Conservation (phyloP, 169 alveolate species). For the Cryptosporidium tyzzeri region DNA sequence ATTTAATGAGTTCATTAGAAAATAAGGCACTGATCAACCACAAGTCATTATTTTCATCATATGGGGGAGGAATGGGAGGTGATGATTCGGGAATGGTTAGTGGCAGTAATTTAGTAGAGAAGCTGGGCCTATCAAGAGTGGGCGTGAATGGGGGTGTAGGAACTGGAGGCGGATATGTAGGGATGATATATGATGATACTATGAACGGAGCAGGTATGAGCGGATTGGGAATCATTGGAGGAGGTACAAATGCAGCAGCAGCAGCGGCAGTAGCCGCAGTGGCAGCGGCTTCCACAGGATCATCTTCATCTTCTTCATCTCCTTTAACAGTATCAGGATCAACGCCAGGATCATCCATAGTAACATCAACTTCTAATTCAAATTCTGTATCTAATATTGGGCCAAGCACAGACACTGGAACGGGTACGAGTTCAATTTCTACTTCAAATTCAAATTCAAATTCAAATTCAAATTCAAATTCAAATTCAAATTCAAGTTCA, state of each 20-base stretch:
- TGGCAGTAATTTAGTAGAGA: slow-evolving; percentile 17
- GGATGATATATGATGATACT: neutral
- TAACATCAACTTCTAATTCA: neutral
- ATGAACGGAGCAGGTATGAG: neutral
- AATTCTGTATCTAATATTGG: neutral
- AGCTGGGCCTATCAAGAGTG: slow-evolving; percentile 29
- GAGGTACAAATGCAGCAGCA: neutral
- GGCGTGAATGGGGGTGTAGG: neutral
- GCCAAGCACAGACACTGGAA: neutral
- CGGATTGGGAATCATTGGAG: neutral
- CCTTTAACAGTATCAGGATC: too few relatives aligned
- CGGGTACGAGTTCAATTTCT: neutral
- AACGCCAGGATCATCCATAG: neutral
- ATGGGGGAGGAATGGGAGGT: neutral
- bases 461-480: neutral
- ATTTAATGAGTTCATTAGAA: slow-evolving; percentile 29
- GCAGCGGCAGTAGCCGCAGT: neutral
- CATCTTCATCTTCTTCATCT: neutral
- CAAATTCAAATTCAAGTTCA: neutral
- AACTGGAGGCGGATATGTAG: neutral
- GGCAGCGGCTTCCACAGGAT: neutral
- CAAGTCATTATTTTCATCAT: slow-evolving; percentile 35
- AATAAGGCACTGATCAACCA: neutral
- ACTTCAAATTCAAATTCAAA: neutral
- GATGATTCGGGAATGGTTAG: neutral